Evolutionary conservation across 805 yeast species (phyloP).

Genomic region (Sugiyamaella mastotermitis): DNA sequence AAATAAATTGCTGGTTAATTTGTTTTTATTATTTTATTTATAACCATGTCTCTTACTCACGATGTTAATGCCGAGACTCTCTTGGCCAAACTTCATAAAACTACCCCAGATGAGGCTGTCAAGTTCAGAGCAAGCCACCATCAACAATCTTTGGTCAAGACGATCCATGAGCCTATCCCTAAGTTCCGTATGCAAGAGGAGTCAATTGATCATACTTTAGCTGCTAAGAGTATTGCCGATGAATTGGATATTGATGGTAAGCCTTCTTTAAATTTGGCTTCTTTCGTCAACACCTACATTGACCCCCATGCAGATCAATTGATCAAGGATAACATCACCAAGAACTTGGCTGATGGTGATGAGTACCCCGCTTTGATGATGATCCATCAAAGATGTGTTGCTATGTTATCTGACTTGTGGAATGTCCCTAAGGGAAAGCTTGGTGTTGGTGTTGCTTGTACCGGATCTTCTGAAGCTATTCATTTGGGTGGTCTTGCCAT

Average conservation of each 20-base stretch:
- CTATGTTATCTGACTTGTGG: constrained; percentile 78
- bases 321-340: constrained; percentile 65
- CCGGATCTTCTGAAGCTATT: constrained; percentile 91
- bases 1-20: neutral
- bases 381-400: constrained; percentile 73
- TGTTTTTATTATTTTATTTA: neutral
- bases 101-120: constrained; percentile 13
- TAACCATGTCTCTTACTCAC: constrained; percentile 8
- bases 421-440: constrained; percentile 48
- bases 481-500: constrained; percentile 90
- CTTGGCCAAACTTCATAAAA: constrained; percentile 19
- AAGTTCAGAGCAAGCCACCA: constrained; percentile 7
- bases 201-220: constrained; percentile 47
- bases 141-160: constrained; percentile 5
- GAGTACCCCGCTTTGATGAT: constrained; percentile 86
- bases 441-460: constrained; percentile 84
- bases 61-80: constrained; percentile 19
- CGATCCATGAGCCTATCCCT: constrained; percentile 30
- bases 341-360: constrained; percentile 88
- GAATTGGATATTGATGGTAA: constrained; percentile 79
- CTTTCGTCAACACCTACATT: constrained; percentile 76
- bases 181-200: constrained; percentile 56
- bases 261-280: constrained; percentile 79
- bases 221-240: constrained; percentile 60
- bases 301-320: constrained; percentile 50